Evolutionary conservation across 176 grass and related monocot species (phyloP), one percentile per base, ranked within the genome.

Genomic region (Carex cristatella): DNA sequence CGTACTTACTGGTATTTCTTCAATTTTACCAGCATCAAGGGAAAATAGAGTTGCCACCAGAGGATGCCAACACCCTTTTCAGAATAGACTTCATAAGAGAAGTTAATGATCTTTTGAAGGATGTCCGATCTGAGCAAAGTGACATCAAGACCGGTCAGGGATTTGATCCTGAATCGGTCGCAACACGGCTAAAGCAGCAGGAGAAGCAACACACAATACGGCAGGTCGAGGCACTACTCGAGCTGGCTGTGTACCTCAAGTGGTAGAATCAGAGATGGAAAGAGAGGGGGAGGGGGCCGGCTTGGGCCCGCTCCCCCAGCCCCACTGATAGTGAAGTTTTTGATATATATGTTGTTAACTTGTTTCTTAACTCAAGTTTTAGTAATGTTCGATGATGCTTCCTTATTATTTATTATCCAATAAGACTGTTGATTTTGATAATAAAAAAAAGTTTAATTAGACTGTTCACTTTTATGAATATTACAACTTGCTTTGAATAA

Each of bases 11-110:
- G 61, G 46, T 13, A 1, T 51, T 62, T 37, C 40, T 30, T 38
- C 19, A 12, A 16, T 85, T 76, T 81, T 84, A 70, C 53, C 86
- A 98, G 94, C 79, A 79, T 84, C 80, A 94, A 63, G 92, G 87
- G 10, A 83, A 85, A 51, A 89, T 97, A 40, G 91, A 88, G 69
- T 65, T 98, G 69, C 95, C 91, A 31, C 92, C 92, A 66, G 89
- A 91, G 85, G 91, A 89, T 0, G 89, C 91, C 54, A 91, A 98
- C 61, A 59, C 88, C 42, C 84, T 98, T 44, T 87, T 94, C 57
- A 98, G 95, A 86, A 88, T 93, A 80, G 95, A 98, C 68, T 98
- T 98, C 87, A 79, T 98, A 18, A 94, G 89, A 81, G 95, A 93
- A 85, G 91, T 98, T 14, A 89, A 93, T 19, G 84, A 79, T 56